Evolutionary conservation across 306 rosid genomes (phyloP).

Genomic region (Comarum palustre): DNA sequence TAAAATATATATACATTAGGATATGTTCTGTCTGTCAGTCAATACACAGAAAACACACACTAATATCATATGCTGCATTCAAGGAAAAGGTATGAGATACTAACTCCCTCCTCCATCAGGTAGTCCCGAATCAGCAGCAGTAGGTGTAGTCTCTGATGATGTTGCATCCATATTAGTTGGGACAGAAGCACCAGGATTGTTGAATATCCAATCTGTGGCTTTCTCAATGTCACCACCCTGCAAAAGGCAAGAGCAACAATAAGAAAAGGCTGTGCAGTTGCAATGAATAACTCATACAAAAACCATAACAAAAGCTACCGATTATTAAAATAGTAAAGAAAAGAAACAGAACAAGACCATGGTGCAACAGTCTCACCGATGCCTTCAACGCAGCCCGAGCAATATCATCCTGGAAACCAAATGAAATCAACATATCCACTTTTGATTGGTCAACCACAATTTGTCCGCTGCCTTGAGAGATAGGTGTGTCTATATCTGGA

Average conservation of each 20-base stretch:
- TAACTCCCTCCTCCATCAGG: conserved; percentile 97
- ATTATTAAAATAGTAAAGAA: background rate
- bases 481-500: conserved; percentile 71
- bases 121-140: conserved; percentile 37
- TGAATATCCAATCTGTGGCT: conserved; percentile 98
- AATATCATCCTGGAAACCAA: conserved; percentile 85
- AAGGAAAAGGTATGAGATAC: conserved; percentile 33
- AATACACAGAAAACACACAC: background rate
- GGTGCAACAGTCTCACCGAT: conserved; percentile 45
- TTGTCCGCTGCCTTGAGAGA: conserved; percentile 43
- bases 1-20: background rate
- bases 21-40: background rate
- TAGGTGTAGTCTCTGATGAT: conserved; percentile 43
- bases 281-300: background rate
- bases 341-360: background rate
- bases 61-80: background rate
- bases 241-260: conserved; percentile 4
- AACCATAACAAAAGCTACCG: background rate
- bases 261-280: background rate
- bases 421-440: conserved; percentile 74
- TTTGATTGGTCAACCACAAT: conserved; percentile 65
- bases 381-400: conserved; percentile 80
- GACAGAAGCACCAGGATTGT: conserved; percentile 68
- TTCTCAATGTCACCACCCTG: conserved; percentile 93
- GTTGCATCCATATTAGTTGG: conserved; percentile 62